A percentile compares a stretch with the other conserved stretches of the same genome.
These are phyloP conservation scores for Effrenium voratum DNA, from an alignment of 73 alveolate genomes.

Conservation along the genomic window DNA sequence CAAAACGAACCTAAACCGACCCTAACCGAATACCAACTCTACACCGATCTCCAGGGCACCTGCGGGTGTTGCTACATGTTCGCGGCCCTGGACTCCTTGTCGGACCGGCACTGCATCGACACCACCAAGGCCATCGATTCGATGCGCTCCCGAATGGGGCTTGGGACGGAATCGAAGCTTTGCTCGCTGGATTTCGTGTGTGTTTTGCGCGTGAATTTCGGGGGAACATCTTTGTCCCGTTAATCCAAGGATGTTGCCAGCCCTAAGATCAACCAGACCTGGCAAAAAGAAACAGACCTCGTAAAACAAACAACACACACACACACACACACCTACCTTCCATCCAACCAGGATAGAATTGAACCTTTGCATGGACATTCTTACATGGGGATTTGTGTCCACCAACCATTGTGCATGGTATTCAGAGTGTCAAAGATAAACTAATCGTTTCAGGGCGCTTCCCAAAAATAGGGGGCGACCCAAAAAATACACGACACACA, in stretches of 20 bases:
- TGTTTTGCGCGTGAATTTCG: too few relatives aligned
- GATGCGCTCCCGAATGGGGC: background rate
- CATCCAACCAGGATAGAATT: too few relatives aligned
- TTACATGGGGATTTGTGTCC: too few relatives aligned
- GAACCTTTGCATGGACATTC: too few relatives aligned
- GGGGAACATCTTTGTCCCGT: too few relatives aligned
- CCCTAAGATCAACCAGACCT: background rate
- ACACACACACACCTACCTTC: too few relatives aligned
- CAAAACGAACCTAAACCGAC: too few relatives aligned
- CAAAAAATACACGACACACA: too few relatives aligned
- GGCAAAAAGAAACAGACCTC: background rate
- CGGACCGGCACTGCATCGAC: conserved; percentile 88
- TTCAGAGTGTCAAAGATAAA: too few relatives aligned
- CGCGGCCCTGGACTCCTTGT: conserved; percentile 70
- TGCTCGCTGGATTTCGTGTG: background rate
- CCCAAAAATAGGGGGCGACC: too few relatives aligned
- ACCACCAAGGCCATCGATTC: conserved; percentile 9
- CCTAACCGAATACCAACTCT: background rate
- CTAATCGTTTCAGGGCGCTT: too few relatives aligned
- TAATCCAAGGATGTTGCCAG: background rate
- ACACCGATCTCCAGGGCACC: conserved; percentile 25
- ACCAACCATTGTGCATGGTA: too few relatives aligned
- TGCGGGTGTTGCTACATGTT: conserved; percentile 86
- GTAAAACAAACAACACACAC: background rate
- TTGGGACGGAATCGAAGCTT: background rate